Conservation (phyloP, 805 yeast species). For the Candida endomychidarum region DNA sequence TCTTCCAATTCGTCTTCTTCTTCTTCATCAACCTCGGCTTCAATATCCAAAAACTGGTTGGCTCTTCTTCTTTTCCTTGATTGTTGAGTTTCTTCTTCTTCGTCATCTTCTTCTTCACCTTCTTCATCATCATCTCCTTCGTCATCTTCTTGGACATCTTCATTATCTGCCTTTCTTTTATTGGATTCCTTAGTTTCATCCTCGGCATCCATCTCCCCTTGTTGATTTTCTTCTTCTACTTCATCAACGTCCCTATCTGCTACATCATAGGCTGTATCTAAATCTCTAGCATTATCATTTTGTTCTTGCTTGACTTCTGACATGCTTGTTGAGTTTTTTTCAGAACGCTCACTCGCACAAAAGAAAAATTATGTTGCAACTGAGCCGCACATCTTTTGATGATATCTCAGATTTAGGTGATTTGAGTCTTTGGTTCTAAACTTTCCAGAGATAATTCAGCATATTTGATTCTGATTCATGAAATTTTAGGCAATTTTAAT, state of each 20-base stretch:
- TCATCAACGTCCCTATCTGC: conserved; percentile 18
- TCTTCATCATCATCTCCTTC: conserved; percentile 32
- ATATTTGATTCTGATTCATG: too few relatives aligned
- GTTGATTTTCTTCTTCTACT: conserved; percentile 19
- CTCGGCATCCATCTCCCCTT: conserved; percentile 8
- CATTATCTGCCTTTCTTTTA: conserved; percentile 5
- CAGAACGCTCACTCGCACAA: neutral
- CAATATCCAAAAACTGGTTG: conserved; percentile 95
- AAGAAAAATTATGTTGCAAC: too few relatives aligned
- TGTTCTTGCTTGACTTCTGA: conserved; percentile 5
- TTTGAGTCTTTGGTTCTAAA: too few relatives aligned
- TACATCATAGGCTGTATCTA: conserved; percentile 13
- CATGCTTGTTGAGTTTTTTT: conserved; percentile 7
- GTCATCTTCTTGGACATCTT: conserved; percentile 11
- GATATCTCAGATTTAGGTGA: neutral
- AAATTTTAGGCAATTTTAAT: too few relatives aligned
- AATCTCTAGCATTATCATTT: conserved; percentile 4
- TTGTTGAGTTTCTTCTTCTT: conserved; percentile 50
- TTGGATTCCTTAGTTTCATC: neutral
- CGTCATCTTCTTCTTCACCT: conserved; percentile 52
- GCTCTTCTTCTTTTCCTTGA: conserved; percentile 49
- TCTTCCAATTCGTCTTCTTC: conserved; percentile 88
- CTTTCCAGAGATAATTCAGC: too few relatives aligned
- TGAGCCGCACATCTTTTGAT: too few relatives aligned
- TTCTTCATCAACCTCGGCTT: conserved; percentile 98